Conservation (phyloP, 2,329 filamentous ascomycete genomes). For the Curvularia verruculosa region DNA sequence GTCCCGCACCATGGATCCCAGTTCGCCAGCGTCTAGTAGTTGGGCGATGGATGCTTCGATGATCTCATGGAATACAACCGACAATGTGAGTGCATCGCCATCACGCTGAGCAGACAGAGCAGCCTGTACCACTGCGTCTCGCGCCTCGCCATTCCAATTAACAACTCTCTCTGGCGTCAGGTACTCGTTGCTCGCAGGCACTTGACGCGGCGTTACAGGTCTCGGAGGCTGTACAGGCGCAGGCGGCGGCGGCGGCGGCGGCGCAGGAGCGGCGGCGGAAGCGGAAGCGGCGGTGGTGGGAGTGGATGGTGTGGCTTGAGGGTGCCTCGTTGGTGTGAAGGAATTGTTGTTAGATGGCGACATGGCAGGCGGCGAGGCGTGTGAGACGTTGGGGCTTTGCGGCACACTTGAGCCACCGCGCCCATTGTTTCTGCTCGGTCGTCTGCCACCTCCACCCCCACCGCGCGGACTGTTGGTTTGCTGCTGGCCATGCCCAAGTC, state of each 20-base stretch:
- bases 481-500: constrained; percentile 58
- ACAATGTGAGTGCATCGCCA: constrained; percentile 71
- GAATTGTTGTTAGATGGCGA: constrained; percentile 32
- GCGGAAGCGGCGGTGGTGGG: constrained; percentile 1
- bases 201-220: constrained; percentile 20
- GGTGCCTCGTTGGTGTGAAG: constrained; percentile 25
- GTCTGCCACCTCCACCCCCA: constrained; percentile 35
- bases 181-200: constrained; percentile 72
- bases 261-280: constrained; percentile 2
- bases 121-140: constrained; percentile 69
- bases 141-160: constrained; percentile 71
- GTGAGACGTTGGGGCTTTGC: constrained; percentile 37
- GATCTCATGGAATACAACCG: constrained; percentile 82
- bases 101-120: constrained; percentile 69
- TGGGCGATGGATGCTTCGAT: constrained; percentile 75
- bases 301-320: constrained; percentile 26
- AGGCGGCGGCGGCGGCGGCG: constrained; percentile 4
- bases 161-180: constrained; percentile 72
- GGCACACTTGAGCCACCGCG: constrained; percentile 40
- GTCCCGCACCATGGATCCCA: constrained; percentile 74
- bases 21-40: constrained; percentile 69
- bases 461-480: constrained; percentile 39
- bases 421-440: constrained; percentile 36
- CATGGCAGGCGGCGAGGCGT: constrained; percentile 43
- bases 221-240: constrained; percentile 45